Base-by-base conservation (phyloP, 139 green algal genomes). In the Astrephomene gubernaculifera region DNA sequence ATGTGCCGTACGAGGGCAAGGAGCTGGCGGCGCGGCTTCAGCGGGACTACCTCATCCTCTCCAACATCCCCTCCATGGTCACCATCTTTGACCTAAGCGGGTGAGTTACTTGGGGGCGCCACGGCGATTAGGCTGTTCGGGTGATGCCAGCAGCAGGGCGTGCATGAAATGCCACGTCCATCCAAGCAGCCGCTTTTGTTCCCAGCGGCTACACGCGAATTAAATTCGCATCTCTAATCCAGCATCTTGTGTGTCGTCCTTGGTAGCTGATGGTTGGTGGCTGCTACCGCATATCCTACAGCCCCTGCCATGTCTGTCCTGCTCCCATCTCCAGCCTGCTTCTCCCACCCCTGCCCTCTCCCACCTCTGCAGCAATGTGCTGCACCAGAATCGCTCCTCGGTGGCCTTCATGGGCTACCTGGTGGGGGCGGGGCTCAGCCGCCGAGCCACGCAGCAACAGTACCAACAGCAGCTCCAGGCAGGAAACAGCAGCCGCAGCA, bases 21-120 rank as follows among this genome's bases (percentile, higher is more conserved):
- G 80, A 87, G 71, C 63, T 90, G 45, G 85, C 81, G 17, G 54
- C 80, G 1, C 80, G 85, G 22, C 81, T 90, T 39, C 85, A 90
- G 54, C 71, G 86, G 5, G 76, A 90, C 71, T 87, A 90, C 86
- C 61, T 87, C 33, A 67, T 80, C 25, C 52, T 87, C 12, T 68
- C 64, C 19, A n/a, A 44, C 35, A 86, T 90, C 44, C 86, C 86
- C 24, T 80, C 54, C 31, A 85, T 87, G 52, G 68, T 75, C 17
- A 75, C 68, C 38, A 75, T 75, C 10, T 75, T 75, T 39, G 68
- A 75, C 36, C n/a, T 53, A 6, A 9, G 35, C 68, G 68, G 68
- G 68, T 75, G 68, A 2, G 68, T 33, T 27, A n/a, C n/a, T n/a
- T n/a, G n/a, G n/a, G n/a, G n/a, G n/a, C n/a, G n/a, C n/a, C n/a